Conservation (phyloP, 345 rosid species). For the Aquilaria sinensis region DNA sequence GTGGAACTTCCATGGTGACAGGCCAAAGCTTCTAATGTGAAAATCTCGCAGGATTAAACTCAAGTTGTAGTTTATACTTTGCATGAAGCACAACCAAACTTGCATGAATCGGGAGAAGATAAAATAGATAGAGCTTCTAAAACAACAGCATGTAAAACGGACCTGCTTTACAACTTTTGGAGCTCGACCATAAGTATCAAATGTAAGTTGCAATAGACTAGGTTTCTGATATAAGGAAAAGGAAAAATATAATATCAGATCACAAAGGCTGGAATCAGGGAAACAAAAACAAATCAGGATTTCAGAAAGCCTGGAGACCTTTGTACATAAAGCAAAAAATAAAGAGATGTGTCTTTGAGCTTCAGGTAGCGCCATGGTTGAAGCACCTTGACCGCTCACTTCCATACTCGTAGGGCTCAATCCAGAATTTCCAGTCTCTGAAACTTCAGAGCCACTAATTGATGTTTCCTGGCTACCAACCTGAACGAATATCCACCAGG, state of each 20-base stretch:
- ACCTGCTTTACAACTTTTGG: conserved; percentile 91
- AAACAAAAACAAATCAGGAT: conserved; percentile 10
- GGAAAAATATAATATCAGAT: background rate
- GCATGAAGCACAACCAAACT: too few relatives aligned
- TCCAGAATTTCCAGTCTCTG: conserved; percentile 44
- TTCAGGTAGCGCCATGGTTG: conserved; percentile 59
- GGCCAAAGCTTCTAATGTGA: too few relatives aligned
- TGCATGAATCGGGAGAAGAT: too few relatives aligned
- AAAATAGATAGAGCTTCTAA: background rate
- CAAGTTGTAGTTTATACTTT: too few relatives aligned
- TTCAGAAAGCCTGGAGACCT: conserved; percentile 37
- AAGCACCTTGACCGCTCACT: conserved; percentile 29
- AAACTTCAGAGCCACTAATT: conserved; percentile 40
- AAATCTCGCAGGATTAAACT: too few relatives aligned
- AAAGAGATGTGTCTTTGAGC: conserved; percentile 84
- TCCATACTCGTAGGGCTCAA: conserved; percentile 34
- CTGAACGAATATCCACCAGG: conserved; percentile 32
- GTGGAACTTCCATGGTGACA: too few relatives aligned
- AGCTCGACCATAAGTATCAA: conserved; percentile 69
- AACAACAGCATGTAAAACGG: conserved; percentile 6
- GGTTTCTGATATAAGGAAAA: conserved; percentile 57
- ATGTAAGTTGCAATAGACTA: conserved; percentile 72
- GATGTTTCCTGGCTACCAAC: conserved; percentile 47
- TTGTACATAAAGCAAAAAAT: conserved; percentile 88
- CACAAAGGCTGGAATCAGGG: background rate